A percentile compares a stretch with the other conserved stretches of the same genome.
Evolutionary conservation across 192 early-diverging fungal genomes (phyloP).

Genomic region (Physocladia obscura): DNA sequence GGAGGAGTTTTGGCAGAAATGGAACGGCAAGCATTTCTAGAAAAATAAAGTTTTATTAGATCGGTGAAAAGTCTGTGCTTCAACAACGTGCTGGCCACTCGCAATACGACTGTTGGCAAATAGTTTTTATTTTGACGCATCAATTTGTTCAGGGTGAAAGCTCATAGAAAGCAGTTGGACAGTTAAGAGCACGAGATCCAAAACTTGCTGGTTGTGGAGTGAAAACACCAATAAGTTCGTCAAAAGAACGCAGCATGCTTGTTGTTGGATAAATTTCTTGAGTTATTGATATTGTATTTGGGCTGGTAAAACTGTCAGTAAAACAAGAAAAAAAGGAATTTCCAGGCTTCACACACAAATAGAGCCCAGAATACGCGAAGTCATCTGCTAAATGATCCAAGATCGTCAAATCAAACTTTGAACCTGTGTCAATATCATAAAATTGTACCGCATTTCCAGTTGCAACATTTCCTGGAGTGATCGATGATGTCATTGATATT

Average conservation of each 20-base stretch:
- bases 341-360: not conserved
- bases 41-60: not conserved
- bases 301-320: not conserved
- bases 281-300: not conserved
- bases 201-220: not conserved
- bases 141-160: too few species aligned
- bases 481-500: not conserved
- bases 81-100: too few species aligned
- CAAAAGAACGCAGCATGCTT: constrained; percentile 4
- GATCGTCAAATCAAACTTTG: not conserved
- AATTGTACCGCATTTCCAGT: not conserved
- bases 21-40: not conserved
- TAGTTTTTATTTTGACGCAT: too few species aligned
- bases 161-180: constrained; percentile 15
- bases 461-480: not conserved
- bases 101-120: too few species aligned
- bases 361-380: not conserved
- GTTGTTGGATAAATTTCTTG: not conserved
- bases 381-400: not conserved
- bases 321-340: too few species aligned
- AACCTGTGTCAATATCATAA: not conserved
- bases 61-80: too few species aligned
- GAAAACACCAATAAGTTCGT: not conserved
- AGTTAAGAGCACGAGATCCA: constrained; percentile 1
- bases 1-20: constrained; percentile 2